Base-by-base conservation (phyloP, 495 filamentous ascomycete species). In the Aspergillus bertholletiae region DNA sequence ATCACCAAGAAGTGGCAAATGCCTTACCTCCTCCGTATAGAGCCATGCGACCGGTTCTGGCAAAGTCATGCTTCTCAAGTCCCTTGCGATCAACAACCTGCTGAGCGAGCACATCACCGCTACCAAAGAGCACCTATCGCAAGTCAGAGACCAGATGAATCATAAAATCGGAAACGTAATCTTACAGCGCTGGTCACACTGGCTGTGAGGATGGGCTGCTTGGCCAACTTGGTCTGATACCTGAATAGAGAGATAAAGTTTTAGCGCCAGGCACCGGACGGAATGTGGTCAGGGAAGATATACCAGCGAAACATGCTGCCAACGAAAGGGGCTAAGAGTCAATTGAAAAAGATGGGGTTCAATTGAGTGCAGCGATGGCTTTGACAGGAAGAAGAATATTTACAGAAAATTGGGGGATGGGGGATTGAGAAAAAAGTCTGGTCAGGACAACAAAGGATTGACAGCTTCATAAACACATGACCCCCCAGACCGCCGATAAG, bases 91-190 rank as follows among this genome's bases (percentile, higher is more conserved):
- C 94, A 49, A 98, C 88, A n/a, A 74, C 78, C 71, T 98, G 94
- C 64, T 98, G 94, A n/a, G 94, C 90, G 50, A 96, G 81, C 49
- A 87, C 77, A 72, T 98, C 94, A 56, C 94, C 94, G 17, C 90
- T 85, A 34, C 87, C 92, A 69, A 97, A 98, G 51, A 98, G 84
- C 46, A 96, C 70, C 85, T 88, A 39, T 15, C 20, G 20, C 13
- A 53, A 17, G 35, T 53, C n/a, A 46, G 48, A 57, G 46, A 46
- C 30, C 23, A 43, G 13, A 17, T 4, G 8, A 20, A 30, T 53
- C 17, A 5, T 6, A n/a, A 17, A 43, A 32, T 12, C 13, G 20
- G 27, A 18, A 30, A 35, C 28, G 57, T 23, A 24, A 12, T 65
- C 78, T 48, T 74, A 86, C 82, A 26, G 88, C 85, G 27, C 92